These are phyloP conservation scores for Colletotrichum chlorophyti DNA, from an alignment of 2,329 filamentous ascomycete genomes.

Conservation along the genomic window DNA sequence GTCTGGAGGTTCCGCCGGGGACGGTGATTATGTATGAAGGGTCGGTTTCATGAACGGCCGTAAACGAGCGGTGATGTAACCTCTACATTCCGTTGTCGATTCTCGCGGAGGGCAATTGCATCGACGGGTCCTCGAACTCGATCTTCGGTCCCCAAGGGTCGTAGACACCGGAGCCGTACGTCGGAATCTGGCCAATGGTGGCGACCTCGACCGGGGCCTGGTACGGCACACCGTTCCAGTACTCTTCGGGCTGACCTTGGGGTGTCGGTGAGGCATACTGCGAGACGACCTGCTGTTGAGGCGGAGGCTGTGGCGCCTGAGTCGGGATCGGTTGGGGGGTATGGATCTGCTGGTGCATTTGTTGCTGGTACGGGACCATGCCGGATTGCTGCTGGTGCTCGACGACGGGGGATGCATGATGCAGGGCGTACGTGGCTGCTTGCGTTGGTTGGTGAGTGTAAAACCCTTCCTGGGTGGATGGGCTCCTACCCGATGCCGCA, in stretches of 20 bases:
- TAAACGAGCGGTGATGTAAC: not conserved
- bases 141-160: constrained; percentile 62
- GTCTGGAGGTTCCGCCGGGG: not conserved
- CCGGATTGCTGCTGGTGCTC: constrained; percentile 45
- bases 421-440: constrained; percentile 55
- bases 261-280: constrained; percentile 39
- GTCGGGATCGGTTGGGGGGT: constrained; percentile 42
- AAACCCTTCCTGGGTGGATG: constrained; percentile 59
- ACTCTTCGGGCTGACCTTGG: constrained; percentile 55
- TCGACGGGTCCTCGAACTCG: constrained; percentile 62
- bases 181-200: constrained; percentile 58
- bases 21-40: constrained; percentile 1
- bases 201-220: constrained; percentile 64
- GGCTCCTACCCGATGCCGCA: constrained; percentile 59
- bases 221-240: constrained; percentile 59
- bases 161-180: constrained; percentile 57
- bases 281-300: constrained; percentile 36
- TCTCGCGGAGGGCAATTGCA: constrained; percentile 66
- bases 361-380: constrained; percentile 50
- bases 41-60: not conserved
- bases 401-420: constrained; percentile 55
- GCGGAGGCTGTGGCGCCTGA: constrained; percentile 29
- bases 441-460: constrained; percentile 63
- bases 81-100: constrained; percentile 62
- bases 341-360: constrained; percentile 42